Evolutionary conservation across 768 basidiomycete genomes (phyloP).

Genomic region (Chlorophyllum brunneum): DNA sequence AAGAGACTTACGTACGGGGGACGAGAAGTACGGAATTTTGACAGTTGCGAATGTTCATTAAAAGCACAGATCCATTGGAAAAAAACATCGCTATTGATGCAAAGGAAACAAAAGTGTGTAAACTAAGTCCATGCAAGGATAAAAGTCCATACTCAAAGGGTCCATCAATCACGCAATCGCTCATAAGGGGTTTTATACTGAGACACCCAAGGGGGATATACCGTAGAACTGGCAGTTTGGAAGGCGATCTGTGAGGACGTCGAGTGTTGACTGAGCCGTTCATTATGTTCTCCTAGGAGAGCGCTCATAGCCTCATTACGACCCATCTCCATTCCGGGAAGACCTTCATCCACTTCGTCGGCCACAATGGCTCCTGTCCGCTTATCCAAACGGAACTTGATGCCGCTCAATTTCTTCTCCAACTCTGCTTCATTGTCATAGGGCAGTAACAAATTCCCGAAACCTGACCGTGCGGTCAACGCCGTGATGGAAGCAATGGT

Average conservation of each 20-base stretch:
- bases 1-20: no score
- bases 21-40: no score
- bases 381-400: constrained; percentile 52
- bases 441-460: constrained; percentile 56
- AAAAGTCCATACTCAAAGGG: neutral
- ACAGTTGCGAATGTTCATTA: no score
- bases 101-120: no score
- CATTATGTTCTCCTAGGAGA: constrained; percentile 25
- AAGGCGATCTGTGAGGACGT: constrained; percentile 22
- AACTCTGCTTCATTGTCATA: constrained; percentile 48
- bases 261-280: constrained; percentile 16
- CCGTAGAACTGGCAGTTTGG: constrained; percentile 17
- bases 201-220: constrained; percentile 14
- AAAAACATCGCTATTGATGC: no score
- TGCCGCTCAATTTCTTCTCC: constrained; percentile 42
- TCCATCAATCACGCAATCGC: neutral
- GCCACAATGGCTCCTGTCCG: constrained; percentile 62
- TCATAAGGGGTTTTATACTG: constrained; percentile 7
- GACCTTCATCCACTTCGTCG: constrained; percentile 37
- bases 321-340: constrained; percentile 25
- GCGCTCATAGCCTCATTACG: constrained; percentile 36
- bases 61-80: no score
- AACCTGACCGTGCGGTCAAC: constrained; percentile 57
- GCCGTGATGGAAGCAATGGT: constrained; percentile 55
- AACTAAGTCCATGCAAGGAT: neutral